These are phyloP conservation scores for Marsdenia floribunda DNA, from an alignment of 257 asterid genomes.

Conservation along the genomic window DNA sequence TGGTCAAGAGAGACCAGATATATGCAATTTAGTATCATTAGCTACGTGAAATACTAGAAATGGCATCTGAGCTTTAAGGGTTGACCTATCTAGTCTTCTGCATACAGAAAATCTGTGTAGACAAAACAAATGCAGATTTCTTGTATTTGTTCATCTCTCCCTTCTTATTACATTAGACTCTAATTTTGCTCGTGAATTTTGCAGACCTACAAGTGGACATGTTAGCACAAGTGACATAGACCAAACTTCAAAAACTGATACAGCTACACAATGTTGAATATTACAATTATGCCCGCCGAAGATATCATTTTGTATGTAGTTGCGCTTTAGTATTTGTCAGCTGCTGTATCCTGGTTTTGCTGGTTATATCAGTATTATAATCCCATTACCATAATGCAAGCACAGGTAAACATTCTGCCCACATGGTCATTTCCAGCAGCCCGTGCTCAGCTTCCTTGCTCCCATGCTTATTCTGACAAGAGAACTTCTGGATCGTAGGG, in stretches of 20 bases:
- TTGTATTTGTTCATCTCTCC: not conserved
- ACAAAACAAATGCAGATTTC: not conserved
- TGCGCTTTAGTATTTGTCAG: not conserved
- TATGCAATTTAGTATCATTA: not conserved
- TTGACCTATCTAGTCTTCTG: not conserved
- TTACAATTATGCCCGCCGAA: not conserved
- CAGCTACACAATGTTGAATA: not conserved
- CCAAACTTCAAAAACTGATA: not conserved
- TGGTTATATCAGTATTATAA: not conserved
- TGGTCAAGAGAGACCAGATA: not conserved
- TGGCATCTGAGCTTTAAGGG: not conserved
- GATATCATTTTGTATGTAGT: not conserved
- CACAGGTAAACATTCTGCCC: not conserved
- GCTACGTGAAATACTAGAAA: not conserved
- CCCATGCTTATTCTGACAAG: not conserved
- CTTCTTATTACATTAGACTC: not conserved
- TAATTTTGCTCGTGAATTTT: slow-evolving; percentile 11
- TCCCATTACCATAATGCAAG: not conserved
- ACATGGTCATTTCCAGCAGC: not conserved
- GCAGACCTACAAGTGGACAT: slow-evolving; percentile 46
- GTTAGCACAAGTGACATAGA: slow-evolving; percentile 1
- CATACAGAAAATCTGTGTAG: not conserved
- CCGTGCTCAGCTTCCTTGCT: not conserved
- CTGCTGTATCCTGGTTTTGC: not conserved
- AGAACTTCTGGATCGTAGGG: not conserved